phyloP scores from a whole-genome alignment of 495 filamentous ascomycete species.

The Penicillium crystallinum region DNA sequence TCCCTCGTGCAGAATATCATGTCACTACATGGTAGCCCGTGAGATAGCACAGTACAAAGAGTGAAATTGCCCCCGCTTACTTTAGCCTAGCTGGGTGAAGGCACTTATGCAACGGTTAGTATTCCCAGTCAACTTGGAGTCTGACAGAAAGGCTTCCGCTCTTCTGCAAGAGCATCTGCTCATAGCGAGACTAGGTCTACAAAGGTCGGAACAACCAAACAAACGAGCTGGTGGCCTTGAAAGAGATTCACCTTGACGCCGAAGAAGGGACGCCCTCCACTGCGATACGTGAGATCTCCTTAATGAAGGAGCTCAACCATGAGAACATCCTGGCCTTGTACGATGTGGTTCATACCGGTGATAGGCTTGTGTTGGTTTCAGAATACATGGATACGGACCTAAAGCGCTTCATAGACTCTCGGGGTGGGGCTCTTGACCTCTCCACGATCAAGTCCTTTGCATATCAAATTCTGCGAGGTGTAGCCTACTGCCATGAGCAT shows the following conservation, averaged over 20 bases:
- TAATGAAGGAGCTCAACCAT: neutral
- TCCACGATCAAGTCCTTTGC: neutral
- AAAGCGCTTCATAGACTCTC: neutral
- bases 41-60: too few relatives aligned
- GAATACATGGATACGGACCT: neutral
- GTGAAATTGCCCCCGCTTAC: neutral
- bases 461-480: neutral
- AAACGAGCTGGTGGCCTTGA: neutral
- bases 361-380: neutral
- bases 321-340: neutral
- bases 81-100: neutral
- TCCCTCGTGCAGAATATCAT: too few relatives aligned
- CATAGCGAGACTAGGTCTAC: neutral
- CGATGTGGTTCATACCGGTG: neutral
- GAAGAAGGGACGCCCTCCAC: neutral
- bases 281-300: neutral
- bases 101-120: neutral
- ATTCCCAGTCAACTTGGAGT: neutral
- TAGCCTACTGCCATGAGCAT: neutral
- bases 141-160: neutral
- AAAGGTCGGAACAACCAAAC: neutral
- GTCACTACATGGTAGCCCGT: too few relatives aligned
- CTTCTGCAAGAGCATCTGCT: too few relatives aligned
- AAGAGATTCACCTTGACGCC: neutral
- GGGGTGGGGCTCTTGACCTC: neutral